Evolutionary conservation across 495 filamentous ascomycete genomes (phyloP).

Genomic region (Lindgomyces ingoldianus): DNA sequence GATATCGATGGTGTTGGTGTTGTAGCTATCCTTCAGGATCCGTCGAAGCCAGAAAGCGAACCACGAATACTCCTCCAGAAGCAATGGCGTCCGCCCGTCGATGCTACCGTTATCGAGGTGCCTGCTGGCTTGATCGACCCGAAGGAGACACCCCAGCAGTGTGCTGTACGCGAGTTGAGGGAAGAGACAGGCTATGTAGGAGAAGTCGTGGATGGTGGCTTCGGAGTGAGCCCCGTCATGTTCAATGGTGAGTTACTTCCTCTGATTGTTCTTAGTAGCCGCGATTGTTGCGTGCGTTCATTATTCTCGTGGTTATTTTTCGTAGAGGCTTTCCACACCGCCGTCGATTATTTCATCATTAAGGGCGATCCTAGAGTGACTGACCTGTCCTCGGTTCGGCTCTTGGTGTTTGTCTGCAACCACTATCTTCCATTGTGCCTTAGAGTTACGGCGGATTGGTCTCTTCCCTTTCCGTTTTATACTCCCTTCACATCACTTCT

Average conservation of each 20-base stretch:
- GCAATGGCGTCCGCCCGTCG: conserved; percentile 82
- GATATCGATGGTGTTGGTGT: conserved; percentile 88
- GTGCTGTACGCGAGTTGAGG: conserved; percentile 79
- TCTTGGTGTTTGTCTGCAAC: no score
- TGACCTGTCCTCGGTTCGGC: no score
- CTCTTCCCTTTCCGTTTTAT: no score
- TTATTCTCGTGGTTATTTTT: no score
- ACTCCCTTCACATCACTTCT: no score
- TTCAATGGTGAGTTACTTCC: conserved; percentile 65
- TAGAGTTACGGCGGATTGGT: no score
- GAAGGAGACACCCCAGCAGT: conserved; percentile 72
- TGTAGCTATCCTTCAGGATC: conserved; percentile 76
- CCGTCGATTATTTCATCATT: no score
- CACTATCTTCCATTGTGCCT: no score
- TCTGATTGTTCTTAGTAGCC: no score
- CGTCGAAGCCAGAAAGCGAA: conserved; percentile 59
- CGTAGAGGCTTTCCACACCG: no score
- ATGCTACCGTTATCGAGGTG: conserved; percentile 76
- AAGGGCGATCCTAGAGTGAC: no score
- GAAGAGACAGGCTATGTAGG: conserved; percentile 91
- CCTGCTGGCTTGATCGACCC: conserved; percentile 85
- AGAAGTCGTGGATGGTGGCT: conserved; percentile 21
- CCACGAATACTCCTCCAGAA: conserved; percentile 60
- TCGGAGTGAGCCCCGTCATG: conserved; percentile 69
- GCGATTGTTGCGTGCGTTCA: no score